phyloP scores from a whole-genome alignment of 2,329 filamentous ascomycete species.

The Pezicula carpinea region DNA sequence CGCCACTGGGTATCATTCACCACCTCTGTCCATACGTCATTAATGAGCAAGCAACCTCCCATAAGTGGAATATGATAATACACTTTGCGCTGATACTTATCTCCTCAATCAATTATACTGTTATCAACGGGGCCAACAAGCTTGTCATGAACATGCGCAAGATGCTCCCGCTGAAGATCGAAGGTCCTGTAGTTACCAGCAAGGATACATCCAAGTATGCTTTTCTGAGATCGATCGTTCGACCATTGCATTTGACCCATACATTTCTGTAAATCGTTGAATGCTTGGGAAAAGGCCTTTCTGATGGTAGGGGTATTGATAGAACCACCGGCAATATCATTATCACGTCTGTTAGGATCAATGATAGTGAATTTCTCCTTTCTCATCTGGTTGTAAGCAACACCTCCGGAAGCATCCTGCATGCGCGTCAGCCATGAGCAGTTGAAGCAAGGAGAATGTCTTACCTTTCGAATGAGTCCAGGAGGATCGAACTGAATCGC shows the following conservation, averaged over 20 bases:
- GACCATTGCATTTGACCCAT: slow-evolving; percentile 46
- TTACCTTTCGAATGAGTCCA: slow-evolving; percentile 71
- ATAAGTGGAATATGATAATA: slow-evolving; percentile 1
- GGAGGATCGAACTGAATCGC: slow-evolving; percentile 76
- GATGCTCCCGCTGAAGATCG: slow-evolving; percentile 57
- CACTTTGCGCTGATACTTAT: slow-evolving; percentile 1
- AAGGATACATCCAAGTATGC: slow-evolving; percentile 66
- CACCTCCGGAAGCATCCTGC: slow-evolving; percentile 14
- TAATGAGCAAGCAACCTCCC: slow-evolving; percentile 8
- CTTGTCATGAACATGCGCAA: slow-evolving; percentile 25
- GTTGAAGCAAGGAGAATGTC: slow-evolving; percentile 18
- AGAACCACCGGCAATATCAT: slow-evolving; percentile 89
- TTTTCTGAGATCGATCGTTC: slow-evolving; percentile 23
- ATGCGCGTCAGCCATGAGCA: slow-evolving; percentile 3
- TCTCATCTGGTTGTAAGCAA: slow-evolving; percentile 48
- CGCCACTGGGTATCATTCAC: slow-evolving; percentile 23
- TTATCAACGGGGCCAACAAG: slow-evolving; percentile 17
- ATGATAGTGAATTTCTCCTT: slow-evolving; percentile 75
- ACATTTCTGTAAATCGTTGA: slow-evolving; percentile 49
- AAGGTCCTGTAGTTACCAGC: slow-evolving; percentile 78
- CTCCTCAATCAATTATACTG: neutral
- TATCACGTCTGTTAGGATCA: slow-evolving; percentile 79
- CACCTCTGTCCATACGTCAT: slow-evolving; percentile 20
- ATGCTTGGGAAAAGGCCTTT: slow-evolving; percentile 63
- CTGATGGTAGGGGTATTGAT: slow-evolving; percentile 64